Conservation (phyloP, 306 rosid species). For the Acacia acuminata region DNA sequence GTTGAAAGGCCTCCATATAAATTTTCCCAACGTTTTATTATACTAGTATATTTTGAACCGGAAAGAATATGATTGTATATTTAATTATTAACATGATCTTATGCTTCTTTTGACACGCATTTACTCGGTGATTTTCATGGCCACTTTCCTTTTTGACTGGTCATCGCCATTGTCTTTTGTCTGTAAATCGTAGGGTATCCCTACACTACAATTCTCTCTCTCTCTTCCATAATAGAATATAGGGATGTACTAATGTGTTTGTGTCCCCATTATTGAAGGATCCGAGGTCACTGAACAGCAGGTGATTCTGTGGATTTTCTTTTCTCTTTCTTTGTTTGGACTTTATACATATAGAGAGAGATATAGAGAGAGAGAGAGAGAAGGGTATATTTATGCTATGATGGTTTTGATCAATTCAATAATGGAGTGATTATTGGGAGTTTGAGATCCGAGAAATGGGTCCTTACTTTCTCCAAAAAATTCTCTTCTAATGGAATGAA, state of each 20-base stretch:
- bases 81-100: neutral
- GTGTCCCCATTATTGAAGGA: slow-evolving; percentile 46
- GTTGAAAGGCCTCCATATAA: too few species aligned
- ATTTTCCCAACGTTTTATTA: too few species aligned
- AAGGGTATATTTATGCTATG: neutral
- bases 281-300: slow-evolving; percentile 44
- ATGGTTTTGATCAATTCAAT: slow-evolving; percentile 35
- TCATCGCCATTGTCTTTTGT: slow-evolving; percentile 42
- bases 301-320: slow-evolving; percentile 24
- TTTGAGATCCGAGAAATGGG: slow-evolving; percentile 82
- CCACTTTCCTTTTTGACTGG: slow-evolving; percentile 68
- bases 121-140: slow-evolving; percentile 54
- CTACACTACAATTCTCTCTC: slow-evolving; percentile 7
- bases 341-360: neutral
- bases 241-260: slow-evolving; percentile 22
- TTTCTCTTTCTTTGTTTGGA: neutral
- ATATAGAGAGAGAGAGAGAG: slow-evolving; percentile 15
- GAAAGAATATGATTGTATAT: too few species aligned
- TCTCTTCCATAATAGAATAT: slow-evolving; percentile 13
- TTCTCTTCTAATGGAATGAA: slow-evolving; percentile 42
- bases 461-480: slow-evolving; percentile 77
- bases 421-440: slow-evolving; percentile 65
- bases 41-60: too few species aligned
- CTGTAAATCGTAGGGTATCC: slow-evolving; percentile 31
- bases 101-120: slow-evolving; percentile 35